phyloP scores from a whole-genome alignment of 805 yeast genomes.

The Sugiyamaella chiloensis region DNA sequence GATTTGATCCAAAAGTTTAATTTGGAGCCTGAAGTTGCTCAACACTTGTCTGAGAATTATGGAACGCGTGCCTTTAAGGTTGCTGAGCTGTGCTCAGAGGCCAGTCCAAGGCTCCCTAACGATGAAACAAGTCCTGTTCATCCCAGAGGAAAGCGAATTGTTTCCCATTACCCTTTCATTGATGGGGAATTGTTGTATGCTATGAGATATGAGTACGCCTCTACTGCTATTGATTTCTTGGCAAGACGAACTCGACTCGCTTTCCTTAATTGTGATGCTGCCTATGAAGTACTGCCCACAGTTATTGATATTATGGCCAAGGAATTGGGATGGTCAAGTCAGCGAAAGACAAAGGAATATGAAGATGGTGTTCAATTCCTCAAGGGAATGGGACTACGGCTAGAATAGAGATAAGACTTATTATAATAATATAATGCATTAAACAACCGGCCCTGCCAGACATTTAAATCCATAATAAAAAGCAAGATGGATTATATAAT shows the following conservation, averaged over 20 bases:
- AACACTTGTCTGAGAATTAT: slow-evolving; percentile 79
- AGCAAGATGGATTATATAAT: too few species aligned
- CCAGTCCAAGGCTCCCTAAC: not conserved
- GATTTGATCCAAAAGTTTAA: slow-evolving; percentile 76
- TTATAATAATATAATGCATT: too few species aligned
- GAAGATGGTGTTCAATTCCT: slow-evolving; percentile 35
- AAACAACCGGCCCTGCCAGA: too few species aligned
- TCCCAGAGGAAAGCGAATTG: slow-evolving; percentile 34
- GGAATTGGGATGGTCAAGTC: slow-evolving; percentile 70
- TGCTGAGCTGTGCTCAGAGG: slow-evolving; percentile 49
- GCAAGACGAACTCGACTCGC: slow-evolving; percentile 93
- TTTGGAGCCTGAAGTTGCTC: slow-evolving; percentile 70
- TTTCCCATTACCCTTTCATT: slow-evolving; percentile 79
- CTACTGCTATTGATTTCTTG: slow-evolving; percentile 85
- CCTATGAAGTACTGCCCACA: slow-evolving; percentile 73
- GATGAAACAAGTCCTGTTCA: slow-evolving; percentile 29
- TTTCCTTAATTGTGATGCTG: slow-evolving; percentile 83
- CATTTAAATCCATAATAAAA: too few species aligned
- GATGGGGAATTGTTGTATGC: slow-evolving; percentile 83
- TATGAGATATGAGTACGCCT: slow-evolving; percentile 74
- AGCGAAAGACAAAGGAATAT: slow-evolving; percentile 52
- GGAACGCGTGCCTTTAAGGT: slow-evolving; percentile 79
- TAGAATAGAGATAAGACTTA: too few species aligned
- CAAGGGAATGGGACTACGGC: slow-evolving; percentile 35
- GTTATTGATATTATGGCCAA: slow-evolving; percentile 83